These are phyloP conservation scores for Clavaria fumosa DNA, from an alignment of 768 basidiomycete genomes.

Conservation along the genomic window DNA sequence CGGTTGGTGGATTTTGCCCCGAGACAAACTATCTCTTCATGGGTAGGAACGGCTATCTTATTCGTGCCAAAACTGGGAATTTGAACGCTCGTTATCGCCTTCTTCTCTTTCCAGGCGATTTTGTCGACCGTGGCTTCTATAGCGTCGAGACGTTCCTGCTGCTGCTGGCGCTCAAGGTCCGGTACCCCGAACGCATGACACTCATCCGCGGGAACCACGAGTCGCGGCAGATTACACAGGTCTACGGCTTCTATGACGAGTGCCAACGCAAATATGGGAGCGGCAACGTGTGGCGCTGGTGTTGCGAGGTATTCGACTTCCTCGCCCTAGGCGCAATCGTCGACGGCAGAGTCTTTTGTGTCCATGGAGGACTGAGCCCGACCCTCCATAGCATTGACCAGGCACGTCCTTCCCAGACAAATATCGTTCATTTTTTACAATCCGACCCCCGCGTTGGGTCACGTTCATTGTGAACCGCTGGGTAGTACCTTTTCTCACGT, in stretches of 20 bases:
- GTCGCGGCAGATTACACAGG: conserved; percentile 92
- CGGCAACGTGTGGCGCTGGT: conserved; percentile 94
- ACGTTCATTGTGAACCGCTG: background rate
- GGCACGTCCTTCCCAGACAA: no score
- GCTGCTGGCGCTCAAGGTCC: conserved; percentile 87
- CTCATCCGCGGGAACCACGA: conserved; percentile 98
- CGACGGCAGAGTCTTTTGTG: conserved; percentile 95
- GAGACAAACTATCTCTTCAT: conserved; percentile 95
- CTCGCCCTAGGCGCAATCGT: conserved; percentile 88
- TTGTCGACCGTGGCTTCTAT: conserved; percentile 96
- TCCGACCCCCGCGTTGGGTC: conserved; percentile 2
- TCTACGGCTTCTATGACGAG: conserved; percentile 91
- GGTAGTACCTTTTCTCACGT: conserved; percentile 4
- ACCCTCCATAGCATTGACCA: conserved; percentile 78
- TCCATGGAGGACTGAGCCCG: conserved; percentile 92
- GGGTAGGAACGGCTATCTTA: conserved; percentile 31
- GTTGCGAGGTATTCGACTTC: conserved; percentile 98
- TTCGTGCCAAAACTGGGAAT: no score
- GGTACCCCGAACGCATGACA: conserved; percentile 94
- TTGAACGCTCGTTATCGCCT: conserved; percentile 2
- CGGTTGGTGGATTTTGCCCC: conserved; percentile 83
- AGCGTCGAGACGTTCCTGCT: conserved; percentile 93
- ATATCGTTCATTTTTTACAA: no score
- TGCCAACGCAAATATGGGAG: conserved; percentile 92
- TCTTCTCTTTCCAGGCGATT: conserved; percentile 58